These are phyloP conservation scores for Aureobasidium sp. DNA, from an alignment of 2,329 filamentous ascomycete species.

Conservation along the genomic window DNA sequence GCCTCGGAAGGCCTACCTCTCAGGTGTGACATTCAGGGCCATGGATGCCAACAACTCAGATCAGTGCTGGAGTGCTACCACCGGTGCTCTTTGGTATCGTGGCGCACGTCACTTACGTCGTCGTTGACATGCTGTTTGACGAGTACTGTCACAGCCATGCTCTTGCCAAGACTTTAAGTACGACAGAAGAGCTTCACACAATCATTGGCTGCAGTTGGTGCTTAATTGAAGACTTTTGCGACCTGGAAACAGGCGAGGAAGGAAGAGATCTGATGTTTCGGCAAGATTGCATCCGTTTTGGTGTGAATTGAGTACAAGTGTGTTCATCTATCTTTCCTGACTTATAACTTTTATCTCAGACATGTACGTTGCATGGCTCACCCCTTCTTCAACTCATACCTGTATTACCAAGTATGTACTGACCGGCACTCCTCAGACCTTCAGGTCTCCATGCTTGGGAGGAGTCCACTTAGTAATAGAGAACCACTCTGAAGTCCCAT, in stretches of 20 bases:
- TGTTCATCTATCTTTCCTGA: neutral
- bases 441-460: neutral
- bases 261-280: neutral
- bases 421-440: neutral
- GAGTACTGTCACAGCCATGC: neutral
- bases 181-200: neutral
- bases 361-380: too few relatives aligned
- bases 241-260: neutral
- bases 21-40: neutral
- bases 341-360: too few relatives aligned
- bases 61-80: neutral
- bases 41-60: neutral
- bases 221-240: neutral
- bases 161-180: neutral
- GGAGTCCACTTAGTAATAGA: neutral
- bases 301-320: neutral
- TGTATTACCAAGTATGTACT: too few relatives aligned
- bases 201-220: neutral
- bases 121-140: neutral
- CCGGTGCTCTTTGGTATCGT: neutral
- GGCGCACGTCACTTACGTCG: neutral
- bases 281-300: too few relatives aligned
- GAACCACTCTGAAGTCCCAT: neutral
- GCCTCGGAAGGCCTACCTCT: too few relatives aligned
- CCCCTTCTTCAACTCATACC: too few relatives aligned